Conservation (phyloP, 139 green algal species). For the Axilococcus clingmanii region DNA sequence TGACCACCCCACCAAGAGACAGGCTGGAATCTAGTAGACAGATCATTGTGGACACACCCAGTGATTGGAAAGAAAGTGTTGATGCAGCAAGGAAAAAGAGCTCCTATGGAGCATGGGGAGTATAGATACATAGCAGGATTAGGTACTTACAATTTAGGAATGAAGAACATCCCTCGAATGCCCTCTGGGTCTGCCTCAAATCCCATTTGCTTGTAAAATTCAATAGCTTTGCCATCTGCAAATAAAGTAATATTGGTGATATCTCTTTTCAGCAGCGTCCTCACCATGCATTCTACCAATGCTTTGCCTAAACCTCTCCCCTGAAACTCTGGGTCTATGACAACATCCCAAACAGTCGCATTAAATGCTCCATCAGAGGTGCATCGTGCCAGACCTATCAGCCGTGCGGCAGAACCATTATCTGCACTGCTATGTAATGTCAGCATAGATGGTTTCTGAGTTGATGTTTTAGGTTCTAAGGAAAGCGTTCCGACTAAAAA, state of each 20-base stretch:
- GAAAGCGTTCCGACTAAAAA: constrained; percentile 78
- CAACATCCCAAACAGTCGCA: constrained; percentile 96
- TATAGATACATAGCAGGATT: neutral
- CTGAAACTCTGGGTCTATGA: constrained; percentile 87
- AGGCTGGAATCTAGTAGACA: too few relatives aligned
- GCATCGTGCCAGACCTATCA: constrained; percentile 78
- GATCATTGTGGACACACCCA: too few relatives aligned
- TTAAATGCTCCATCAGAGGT: constrained; percentile 96
- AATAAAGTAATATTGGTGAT: constrained; percentile 98
- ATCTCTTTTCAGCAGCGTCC: constrained; percentile 71
- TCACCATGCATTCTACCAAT: constrained; percentile 83
- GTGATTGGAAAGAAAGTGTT: neutral
- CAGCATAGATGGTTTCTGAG: too few relatives aligned
- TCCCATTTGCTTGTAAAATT: constrained; percentile 82
- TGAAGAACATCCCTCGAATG: constrained; percentile 83
- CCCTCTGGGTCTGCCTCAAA: constrained; percentile 86
- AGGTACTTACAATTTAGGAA: constrained; percentile 1
- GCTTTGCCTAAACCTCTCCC: constrained; percentile 85
- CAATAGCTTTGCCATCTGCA: constrained; percentile 79
- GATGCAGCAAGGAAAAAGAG: neutral
- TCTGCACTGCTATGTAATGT: too few relatives aligned
- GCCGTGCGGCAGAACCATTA: constrained; percentile 5
- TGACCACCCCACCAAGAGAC: too few relatives aligned
- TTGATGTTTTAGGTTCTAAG: constrained; percentile 22
- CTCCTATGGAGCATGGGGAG: neutral